Evolutionary conservation across 345 rosid genomes (phyloP), one percentile per base, ranked within the genome.

Genomic region (Citrus mangshanensis): DNA sequence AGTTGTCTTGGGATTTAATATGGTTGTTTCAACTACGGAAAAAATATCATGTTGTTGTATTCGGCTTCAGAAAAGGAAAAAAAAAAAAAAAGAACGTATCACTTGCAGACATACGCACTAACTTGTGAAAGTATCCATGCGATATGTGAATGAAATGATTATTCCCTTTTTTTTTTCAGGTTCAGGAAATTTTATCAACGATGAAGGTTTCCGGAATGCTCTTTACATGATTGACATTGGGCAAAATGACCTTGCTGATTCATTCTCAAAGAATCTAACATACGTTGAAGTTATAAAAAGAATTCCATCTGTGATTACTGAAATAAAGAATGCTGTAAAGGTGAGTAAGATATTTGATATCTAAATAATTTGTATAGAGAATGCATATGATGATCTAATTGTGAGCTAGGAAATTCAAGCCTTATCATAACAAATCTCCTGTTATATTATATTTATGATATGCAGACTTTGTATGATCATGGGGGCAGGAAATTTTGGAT

Each of bases 401-500:
- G 62, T 59, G 62, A 59, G 30, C 6, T 5, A 28, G 14, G 16
- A 27, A 62, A 32, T 64, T 22, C 40, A 16, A 14, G 40, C 28
- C 16, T 64, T 32, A 16, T 6, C 2, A 7, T 32, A 30, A 7
- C 2, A 7, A 64, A 30, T 32, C 0, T 30, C 6, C n/a, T 40
- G 34, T 37, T 42, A 4, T 60, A n/a, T 38, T 28, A 18, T 34
- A 51, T n/a, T 9, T 34, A 34, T 22, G 1, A 34, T 13, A 12
- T 74, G 40, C 72, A 94, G 94, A 72, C 81, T 63, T 80, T 92
- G 71, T 90, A 92, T 64, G 56, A 82, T 81, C 84, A 88, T 77
- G 97, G 97, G 62, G 95, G 92, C 19, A 85, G 96, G 81, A 91
- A 89, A 82, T 93, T 94, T 75, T 94, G 97, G 98, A 84, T 94